Base-by-base conservation (phyloP, 257 asterid genomes). In the Solanum tarapatanum region DNA sequence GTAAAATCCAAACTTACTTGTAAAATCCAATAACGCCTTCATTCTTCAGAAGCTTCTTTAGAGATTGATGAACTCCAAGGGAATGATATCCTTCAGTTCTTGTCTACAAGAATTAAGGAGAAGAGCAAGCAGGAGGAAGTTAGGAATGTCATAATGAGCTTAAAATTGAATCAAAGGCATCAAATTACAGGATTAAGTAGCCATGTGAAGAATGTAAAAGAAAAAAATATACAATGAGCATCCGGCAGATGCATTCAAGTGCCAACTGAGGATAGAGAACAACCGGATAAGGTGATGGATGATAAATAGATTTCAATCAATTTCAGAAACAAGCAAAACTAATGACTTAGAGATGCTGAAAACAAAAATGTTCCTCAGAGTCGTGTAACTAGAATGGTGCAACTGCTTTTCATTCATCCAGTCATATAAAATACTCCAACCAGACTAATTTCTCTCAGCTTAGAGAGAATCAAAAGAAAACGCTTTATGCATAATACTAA, bases 11-110 rank as follows among this genome's bases (percentile, higher is more conserved):
- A 86, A 70, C 93, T 91, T 90, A 97, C 99, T 94, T 97, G 76
- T 95, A 96, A 88, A 95, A 96, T 87, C 99, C 99, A 33, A 92
- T 86, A 36, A 96, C 91, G n/a, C 99, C 99, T 90, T 97, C 98
- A 86, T 93, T 96, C 90, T 92, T 92, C 90, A 96, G 87, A 69
- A 97, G 88, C 95, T 94, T 97, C 94, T 93, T 93, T 87, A 97
- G 92, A 24, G 99, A 94, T 90, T 92, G 95, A 89, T 91, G 93
- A 80, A 96, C 90, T 83, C 99, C 99, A 48, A 97, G 93, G 84
- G 98, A 91, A 35, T 92, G 98, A 87, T 90, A 97, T 58, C 99
- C 99, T 55, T 94, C 93, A 2, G 98, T 97, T 88, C 99, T 91
- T 86, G 99, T 97, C 99, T 97, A 84, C 23, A 90, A 37, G 48